Conservation (phyloP, 495 filamentous ascomycete genomes). For the Bacidia gigantensis region DNA sequence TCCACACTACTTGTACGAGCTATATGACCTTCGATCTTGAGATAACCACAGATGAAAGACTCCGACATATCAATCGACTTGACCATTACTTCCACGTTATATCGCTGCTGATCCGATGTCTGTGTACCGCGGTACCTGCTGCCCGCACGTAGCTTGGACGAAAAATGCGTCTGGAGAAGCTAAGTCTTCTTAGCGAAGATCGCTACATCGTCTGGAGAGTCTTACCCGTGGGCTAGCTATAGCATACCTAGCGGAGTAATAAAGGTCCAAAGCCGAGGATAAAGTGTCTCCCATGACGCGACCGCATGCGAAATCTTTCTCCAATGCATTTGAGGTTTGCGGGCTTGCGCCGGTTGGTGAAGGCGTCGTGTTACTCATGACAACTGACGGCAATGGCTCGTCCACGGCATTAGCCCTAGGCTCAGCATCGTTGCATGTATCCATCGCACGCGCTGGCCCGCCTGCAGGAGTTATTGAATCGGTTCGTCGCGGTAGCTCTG, state of each 20-base stretch:
- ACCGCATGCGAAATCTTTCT: slow-evolving; percentile 6
- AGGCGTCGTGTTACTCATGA: neutral
- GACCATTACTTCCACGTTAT: slow-evolving; percentile 93
- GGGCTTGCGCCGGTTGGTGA: slow-evolving; percentile 1
- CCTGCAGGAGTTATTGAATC: neutral
- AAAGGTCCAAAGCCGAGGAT: slow-evolving; percentile 13
- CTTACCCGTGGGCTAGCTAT: slow-evolving; percentile 12
- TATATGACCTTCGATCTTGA: slow-evolving; percentile 80
- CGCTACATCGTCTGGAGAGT: neutral
- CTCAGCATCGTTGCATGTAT: neutral
- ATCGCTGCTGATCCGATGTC: slow-evolving; percentile 76
- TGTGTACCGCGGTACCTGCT: slow-evolving; percentile 85
- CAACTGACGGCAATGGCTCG: neutral
- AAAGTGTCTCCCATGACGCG: slow-evolving; percentile 1
- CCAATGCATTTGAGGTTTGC: slow-evolving; percentile 5
- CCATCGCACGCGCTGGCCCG: neutral
- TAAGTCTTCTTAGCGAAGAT: slow-evolving; percentile 1
- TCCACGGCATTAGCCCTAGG: neutral
- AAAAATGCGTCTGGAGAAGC: slow-evolving; percentile 40
- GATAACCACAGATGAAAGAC: slow-evolving; percentile 89
- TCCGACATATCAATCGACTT: slow-evolving; percentile 92
- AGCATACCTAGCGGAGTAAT: slow-evolving; percentile 10
- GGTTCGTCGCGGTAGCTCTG: neutral
- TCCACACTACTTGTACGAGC: neutral
- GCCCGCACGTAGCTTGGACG: slow-evolving; percentile 74